phyloP scores from a whole-genome alignment of 148 eudicot species.

The Chenopodium album region DNA sequence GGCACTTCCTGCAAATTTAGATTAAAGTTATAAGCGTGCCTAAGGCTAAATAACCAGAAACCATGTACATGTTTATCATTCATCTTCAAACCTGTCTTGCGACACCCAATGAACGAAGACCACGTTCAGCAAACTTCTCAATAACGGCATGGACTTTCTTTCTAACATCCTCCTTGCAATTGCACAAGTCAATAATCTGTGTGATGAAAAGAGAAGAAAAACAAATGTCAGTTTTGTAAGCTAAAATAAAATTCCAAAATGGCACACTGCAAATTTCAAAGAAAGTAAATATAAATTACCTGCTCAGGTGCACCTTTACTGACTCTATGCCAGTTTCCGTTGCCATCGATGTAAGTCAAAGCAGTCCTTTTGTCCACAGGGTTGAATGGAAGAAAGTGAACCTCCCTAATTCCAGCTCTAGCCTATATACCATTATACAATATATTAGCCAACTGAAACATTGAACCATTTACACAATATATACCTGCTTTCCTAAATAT shows the following conservation, averaged over 20 bases:
- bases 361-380: slow-evolving; percentile 43
- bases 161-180: slow-evolving; percentile 78
- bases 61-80: neutral
- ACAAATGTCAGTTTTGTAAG: neutral
- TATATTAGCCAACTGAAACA: slow-evolving; percentile 3
- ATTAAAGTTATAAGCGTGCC: slow-evolving; percentile 5
- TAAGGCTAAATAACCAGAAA: neutral
- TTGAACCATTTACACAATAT: neutral
- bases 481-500: neutral
- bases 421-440: slow-evolving; percentile 29
- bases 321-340: slow-evolving; percentile 41
- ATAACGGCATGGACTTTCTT: slow-evolving; percentile 75
- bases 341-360: slow-evolving; percentile 38
- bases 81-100: slow-evolving; percentile 61
- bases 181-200: slow-evolving; percentile 82
- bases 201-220: slow-evolving; percentile 9
- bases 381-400: slow-evolving; percentile 43
- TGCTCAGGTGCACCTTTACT: slow-evolving; percentile 55
- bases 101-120: slow-evolving; percentile 87
- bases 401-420: slow-evolving; percentile 44
- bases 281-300: slow-evolving; percentile 13
- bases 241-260: neutral
- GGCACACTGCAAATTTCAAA: neutral
- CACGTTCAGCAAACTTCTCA: slow-evolving; percentile 92
- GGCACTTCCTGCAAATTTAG: slow-evolving; percentile 62